Base-by-base conservation (phyloP, 345 rosid genomes). In the Brassica cretica region DNA sequence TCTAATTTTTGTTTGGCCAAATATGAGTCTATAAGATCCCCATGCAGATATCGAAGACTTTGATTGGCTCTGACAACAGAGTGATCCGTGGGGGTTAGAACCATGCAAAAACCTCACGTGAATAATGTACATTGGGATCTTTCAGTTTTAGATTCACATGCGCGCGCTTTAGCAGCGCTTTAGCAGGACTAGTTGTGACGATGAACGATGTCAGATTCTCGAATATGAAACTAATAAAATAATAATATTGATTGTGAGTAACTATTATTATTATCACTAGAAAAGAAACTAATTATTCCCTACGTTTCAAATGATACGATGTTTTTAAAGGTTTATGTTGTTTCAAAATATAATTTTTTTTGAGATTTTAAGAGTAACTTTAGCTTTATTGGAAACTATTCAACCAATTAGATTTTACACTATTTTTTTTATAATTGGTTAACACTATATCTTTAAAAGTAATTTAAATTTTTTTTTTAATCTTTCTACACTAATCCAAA, bases 51-150 rank as follows among this genome's bases (percentile, higher is more conserved):
- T 76, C 68, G 44, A 81, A 82, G 89, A 76, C 53, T 64, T 63
- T n/a, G 82, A 82, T 77, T 79, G 46, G 55, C 5, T 30, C 46
- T 46, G 58, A 32, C 33, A 25, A 58, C 11, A 49, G 9, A 65
- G 15, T 6, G 49, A 76, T 65, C 63, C 65, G 15, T 72, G 11
- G 35, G 63, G 81, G 44, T 70, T 3, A 64, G 64, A 77, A 9
- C 62, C 71, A 69, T 55, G 72, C 68, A 74, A 32, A 70, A 56
- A 33, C 68, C 68, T 84, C 84, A 73, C 87, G 88, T 85, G 88
- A 79, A 73, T 79, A 68, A 62, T 73, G 68, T 6, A 77, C 85
- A 73, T 82, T 19, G 83, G 87, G 85, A 84, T 84, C 85, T 27
- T 71, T 12, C 18, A 58, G 5, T 12, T 49, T 58, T 61, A 39